Conservation (phyloP, 108 stramenopile genomes). For the Licmophora abbreviata region DNA sequence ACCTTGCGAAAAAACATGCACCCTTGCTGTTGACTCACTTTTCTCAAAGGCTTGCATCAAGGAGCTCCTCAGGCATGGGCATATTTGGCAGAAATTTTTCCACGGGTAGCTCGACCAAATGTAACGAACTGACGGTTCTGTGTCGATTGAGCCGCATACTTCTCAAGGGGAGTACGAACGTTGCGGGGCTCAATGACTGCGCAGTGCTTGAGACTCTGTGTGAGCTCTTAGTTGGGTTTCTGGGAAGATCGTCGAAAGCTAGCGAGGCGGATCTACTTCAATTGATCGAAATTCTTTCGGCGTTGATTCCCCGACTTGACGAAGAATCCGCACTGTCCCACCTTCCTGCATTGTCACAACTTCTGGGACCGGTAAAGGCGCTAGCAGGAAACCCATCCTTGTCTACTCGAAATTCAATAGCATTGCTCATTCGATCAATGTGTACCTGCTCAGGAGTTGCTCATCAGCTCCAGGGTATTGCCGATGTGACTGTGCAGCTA, state of each 20-base stretch:
- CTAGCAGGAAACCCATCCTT: constrained; percentile 44
- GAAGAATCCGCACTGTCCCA: constrained; percentile 22
- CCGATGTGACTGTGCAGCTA: constrained; percentile 30
- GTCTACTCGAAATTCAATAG: constrained; percentile 31
- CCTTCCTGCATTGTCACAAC: constrained; percentile 29
- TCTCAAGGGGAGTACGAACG: constrained; percentile 12
- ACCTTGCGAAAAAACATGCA: constrained; percentile 25
- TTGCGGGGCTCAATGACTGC: neutral
- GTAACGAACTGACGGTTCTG: constrained; percentile 50
- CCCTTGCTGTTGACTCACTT: constrained; percentile 59
- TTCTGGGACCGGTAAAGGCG: constrained; percentile 62
- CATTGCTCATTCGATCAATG: constrained; percentile 8
- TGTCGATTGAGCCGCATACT: constrained; percentile 61
- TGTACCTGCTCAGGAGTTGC: neutral
- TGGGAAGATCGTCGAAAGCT: constrained; percentile 38
- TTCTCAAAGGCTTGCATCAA: constrained; percentile 21
- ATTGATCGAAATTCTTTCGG: constrained; percentile 54
- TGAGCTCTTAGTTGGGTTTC: constrained; percentile 54
- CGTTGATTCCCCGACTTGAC: constrained; percentile 37
- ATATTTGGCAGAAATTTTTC: neutral
- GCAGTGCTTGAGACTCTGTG: constrained; percentile 36
- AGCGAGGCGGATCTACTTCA: constrained; percentile 32
- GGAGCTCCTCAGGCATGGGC: no score
- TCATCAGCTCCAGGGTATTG: constrained; percentile 13
- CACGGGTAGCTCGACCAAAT: neutral